Evolutionary conservation across 1,284 basidiomycete genomes (phyloP).

Genomic region (Sanghuangporus baumii): DNA sequence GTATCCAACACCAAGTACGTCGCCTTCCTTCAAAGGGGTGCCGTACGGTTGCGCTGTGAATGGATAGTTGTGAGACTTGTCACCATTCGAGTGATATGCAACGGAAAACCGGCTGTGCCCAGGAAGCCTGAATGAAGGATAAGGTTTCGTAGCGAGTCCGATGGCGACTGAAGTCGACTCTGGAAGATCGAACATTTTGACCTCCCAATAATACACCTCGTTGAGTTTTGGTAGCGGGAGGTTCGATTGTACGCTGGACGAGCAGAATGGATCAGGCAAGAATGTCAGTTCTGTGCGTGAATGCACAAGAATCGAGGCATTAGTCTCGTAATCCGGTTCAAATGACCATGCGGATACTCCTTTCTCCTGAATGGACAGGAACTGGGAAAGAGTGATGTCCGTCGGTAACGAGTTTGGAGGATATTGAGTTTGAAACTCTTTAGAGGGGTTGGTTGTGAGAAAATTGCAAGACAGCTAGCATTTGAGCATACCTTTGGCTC

Average conservation of each 20-base stretch:
- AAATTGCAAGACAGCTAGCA: conserved; percentile 11
- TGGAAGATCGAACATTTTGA: conserved; percentile 95
- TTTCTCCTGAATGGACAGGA: conserved; percentile 96
- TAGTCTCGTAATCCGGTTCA: conserved; percentile 93
- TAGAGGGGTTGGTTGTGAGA: conserved; percentile 1
- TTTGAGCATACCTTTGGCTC: conserved; percentile 74
- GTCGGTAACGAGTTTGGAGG: conserved; percentile 90
- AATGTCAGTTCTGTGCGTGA: conserved; percentile 94
- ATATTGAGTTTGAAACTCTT: conserved; percentile 88
- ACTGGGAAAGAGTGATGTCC: conserved; percentile 95
- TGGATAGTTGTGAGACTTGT: conserved; percentile 96
- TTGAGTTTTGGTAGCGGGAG: conserved; percentile 92
- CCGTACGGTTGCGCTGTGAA: conserved; percentile 89
- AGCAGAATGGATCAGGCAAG: conserved; percentile 88
- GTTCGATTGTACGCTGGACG: conserved; percentile 91
- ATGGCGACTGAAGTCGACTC: conserved; percentile 78
- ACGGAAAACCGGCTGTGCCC: conserved; percentile 89
- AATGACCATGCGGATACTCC: conserved; percentile 97
- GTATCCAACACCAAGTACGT: conserved; percentile 91
- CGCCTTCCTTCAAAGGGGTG: conserved; percentile 84
- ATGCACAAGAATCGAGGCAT: conserved; percentile 86
- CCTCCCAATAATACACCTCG: conserved; percentile 97
- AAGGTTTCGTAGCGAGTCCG: conserved; percentile 92
- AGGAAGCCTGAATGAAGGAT: conserved; percentile 87
- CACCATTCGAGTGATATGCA: conserved; percentile 94